These are phyloP conservation scores for Colletotrichum navitas DNA, from an alignment of 2,329 filamentous ascomycete genomes.

Conservation along the genomic window DNA sequence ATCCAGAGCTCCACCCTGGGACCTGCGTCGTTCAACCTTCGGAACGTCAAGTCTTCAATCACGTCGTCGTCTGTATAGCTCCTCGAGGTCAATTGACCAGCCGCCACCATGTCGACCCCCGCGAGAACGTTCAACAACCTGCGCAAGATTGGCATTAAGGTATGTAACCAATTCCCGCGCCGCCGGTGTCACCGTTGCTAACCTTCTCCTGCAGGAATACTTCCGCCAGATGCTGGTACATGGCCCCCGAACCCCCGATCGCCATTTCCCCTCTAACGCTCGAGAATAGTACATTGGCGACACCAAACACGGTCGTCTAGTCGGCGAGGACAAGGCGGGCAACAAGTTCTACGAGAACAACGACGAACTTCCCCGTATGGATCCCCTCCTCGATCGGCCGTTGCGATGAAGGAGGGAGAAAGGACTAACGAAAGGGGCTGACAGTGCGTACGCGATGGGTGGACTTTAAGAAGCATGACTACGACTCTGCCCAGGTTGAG, in stretches of 20 bases:
- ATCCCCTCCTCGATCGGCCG: slow-evolving; percentile 22
- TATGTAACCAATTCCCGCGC: slow-evolving; percentile 53
- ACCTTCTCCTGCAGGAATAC: slow-evolving; percentile 74
- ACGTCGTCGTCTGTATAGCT: slow-evolving; percentile 39
- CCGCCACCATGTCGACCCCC: slow-evolving; percentile 86
- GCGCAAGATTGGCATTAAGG: slow-evolving; percentile 90
- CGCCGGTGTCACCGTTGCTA: slow-evolving; percentile 29
- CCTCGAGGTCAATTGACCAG: slow-evolving; percentile 49
- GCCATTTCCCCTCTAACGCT: slow-evolving; percentile 35
- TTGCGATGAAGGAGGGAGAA: slow-evolving; percentile 24
- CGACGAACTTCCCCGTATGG: slow-evolving; percentile 90
- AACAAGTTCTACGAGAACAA: slow-evolving; percentile 99
- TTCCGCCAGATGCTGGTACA: slow-evolving; percentile 93
- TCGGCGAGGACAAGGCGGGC: slow-evolving; percentile 89
- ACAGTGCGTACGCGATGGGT: slow-evolving; percentile 96
- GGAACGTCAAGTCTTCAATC: slow-evolving; percentile 40
- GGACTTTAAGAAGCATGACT: slow-evolving; percentile 92
- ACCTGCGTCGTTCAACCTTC: slow-evolving; percentile 38
- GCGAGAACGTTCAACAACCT: slow-evolving; percentile 88
- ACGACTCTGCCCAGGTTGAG: slow-evolving; percentile 86
- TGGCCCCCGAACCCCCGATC: slow-evolving; percentile 48
- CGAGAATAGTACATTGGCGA: slow-evolving; percentile 76
- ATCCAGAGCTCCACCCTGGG: slow-evolving; percentile 25
- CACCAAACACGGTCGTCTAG: slow-evolving; percentile 90
- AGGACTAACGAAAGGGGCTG: slow-evolving; percentile 22